Evolutionary conservation across 2,329 filamentous ascomycete species (phyloP).

Genomic region (Sporothrix curviconia): DNA sequence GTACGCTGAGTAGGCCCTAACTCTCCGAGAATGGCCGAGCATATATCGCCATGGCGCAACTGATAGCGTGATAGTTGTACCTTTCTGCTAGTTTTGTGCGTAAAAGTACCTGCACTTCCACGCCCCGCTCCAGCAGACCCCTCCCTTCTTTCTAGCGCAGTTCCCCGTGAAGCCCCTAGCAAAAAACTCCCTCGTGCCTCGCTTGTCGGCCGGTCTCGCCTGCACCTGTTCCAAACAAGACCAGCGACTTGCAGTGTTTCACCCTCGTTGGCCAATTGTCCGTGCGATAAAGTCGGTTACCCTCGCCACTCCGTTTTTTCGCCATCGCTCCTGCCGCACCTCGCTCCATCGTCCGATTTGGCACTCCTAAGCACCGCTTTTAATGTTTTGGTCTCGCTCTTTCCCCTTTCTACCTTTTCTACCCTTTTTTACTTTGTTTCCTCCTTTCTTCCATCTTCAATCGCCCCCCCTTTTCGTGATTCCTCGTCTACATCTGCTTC

Average conservation of each 20-base stretch:
- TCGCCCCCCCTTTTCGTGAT: not conserved
- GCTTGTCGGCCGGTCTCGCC: not conserved
- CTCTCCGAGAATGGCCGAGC: conserved; percentile 7
- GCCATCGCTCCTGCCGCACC: not conserved
- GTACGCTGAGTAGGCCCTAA: too few species aligned
- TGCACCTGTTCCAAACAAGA: not conserved
- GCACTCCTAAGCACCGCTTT: not conserved
- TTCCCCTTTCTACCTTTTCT: too few species aligned
- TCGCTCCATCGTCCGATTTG: not conserved
- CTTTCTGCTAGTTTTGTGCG: not conserved
- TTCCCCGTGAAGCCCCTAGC: not conserved
- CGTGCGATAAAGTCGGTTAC: conserved; percentile 3
- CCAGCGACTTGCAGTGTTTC: conserved; percentile 5
- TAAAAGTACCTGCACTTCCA: not conserved
- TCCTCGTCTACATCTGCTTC: not conserved
- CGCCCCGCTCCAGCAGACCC: not conserved
- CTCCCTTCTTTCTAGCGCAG: not conserved
- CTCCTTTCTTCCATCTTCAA: not conserved
- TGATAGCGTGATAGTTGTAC: not conserved
- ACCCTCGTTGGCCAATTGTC: conserved; percentile 12
- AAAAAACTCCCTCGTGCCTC: not conserved
- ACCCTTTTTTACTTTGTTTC: too few species aligned
- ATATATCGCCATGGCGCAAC: not conserved
- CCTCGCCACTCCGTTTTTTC: not conserved
- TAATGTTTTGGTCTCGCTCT: not conserved